Conservation (phyloP, 2,329 filamentous ascomycete species). For the Microcyclosporella mali region DNA sequence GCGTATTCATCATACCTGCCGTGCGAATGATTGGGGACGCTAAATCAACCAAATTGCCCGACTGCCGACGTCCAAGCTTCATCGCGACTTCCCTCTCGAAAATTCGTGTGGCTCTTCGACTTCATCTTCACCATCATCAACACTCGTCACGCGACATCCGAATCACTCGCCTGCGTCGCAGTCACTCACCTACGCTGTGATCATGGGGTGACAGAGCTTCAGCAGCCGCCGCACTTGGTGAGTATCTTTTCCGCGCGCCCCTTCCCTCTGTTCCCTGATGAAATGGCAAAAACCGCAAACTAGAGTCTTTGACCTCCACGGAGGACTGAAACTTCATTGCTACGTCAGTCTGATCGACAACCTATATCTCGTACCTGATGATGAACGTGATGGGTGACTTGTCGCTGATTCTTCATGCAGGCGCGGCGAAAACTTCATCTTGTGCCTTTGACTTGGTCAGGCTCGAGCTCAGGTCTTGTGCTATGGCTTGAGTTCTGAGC, state of each 20-base stretch:
- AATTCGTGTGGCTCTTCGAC: not conserved
- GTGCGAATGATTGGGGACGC: no score
- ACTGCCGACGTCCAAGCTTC: slow-evolving; percentile 3
- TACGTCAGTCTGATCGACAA: slow-evolving; percentile 24
- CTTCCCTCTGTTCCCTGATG: slow-evolving; percentile 12
- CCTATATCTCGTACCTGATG: not conserved
- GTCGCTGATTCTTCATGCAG: not conserved
- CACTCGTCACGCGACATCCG: not conserved
- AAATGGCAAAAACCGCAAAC: slow-evolving; percentile 25
- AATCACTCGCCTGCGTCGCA: not conserved
- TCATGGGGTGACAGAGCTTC: slow-evolving; percentile 2
- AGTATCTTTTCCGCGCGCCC: slow-evolving; percentile 1
- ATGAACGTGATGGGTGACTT: not conserved
- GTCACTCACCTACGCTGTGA: not conserved
- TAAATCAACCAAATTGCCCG: no score
- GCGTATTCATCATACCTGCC: no score
- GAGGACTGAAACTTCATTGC: slow-evolving; percentile 25
- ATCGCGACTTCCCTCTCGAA: slow-evolving; percentile 2
- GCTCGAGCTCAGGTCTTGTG: no score
- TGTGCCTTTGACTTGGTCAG: no score
- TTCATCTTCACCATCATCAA: not conserved
- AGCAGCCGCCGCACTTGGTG: slow-evolving; percentile 8
- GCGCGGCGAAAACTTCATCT: slow-evolving; percentile 1
- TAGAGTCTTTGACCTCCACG: slow-evolving; percentile 25
- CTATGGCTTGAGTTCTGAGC: no score